Evolutionary conservation across 768 basidiomycete species (phyloP), one percentile per base, ranked within the genome.

Genomic region (Suillus placidus): DNA sequence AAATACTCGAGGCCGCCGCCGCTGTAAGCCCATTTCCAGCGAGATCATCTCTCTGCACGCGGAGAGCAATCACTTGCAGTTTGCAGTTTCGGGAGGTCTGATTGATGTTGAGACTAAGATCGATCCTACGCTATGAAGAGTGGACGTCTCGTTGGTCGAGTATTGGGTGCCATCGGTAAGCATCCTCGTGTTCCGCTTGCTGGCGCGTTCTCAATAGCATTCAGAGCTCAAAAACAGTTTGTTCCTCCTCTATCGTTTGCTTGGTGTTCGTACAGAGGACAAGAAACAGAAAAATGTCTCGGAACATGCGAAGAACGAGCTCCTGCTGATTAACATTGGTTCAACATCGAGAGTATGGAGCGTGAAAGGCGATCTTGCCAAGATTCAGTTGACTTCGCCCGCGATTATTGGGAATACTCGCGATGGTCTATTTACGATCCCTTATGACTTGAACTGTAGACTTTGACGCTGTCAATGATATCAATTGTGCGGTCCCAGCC

Each of bases 31-130:
- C 20, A 95, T 99, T 74, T 93, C 94, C 80, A 93, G 91, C 73
- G 81, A 81, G 67, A 97, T 99, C 73, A 90, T 97, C 76, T 91
- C 94, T 43, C 82, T 99, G 35, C 92, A 93, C 69, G 97, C 97
- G 8, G 97, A 99, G 83, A 94, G 88, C 78, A 99, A 99, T 75
- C 86, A 95, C 64, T 81, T 99, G 43, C 85, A 93, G 66, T 99
- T 96, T 76, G 97, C 97, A 23, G 97, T 99, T 0, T 97, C 97
- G 0, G 97, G 97, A 62, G 97, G 97, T 42, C 80, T 99, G 65
- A 99, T 99, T 76, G 97, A 97, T 87, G 97, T 99, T 16, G 97
- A 97, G 32, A 99, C 97, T 16, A 87, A 91, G 71, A 97, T 98
- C 67, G 95, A 97, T 78, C 96, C 97, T 54, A 97, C 96, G 43